phyloP scores from a whole-genome alignment of 179 eudicot species.

The Silene coronaria region DNA sequence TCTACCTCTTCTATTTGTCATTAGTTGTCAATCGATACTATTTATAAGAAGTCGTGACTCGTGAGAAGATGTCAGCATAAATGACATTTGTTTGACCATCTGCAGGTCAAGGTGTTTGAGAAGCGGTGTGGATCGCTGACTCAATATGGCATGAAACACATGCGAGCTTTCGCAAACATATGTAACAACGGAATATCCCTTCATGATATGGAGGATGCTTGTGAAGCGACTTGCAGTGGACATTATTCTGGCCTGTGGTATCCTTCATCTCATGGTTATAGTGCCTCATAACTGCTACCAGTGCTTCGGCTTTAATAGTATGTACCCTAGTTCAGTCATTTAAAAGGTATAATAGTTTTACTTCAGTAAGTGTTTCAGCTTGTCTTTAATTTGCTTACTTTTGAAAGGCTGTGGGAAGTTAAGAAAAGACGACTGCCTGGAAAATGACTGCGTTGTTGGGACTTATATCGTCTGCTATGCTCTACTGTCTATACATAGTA shows the following conservation, averaged over 20 bases:
- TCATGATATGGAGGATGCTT: conserved; percentile 49
- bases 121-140: conserved; percentile 67
- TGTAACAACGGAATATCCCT: conserved; percentile 51
- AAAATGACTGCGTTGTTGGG: not conserved
- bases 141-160: conserved; percentile 97
- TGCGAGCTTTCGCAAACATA: conserved; percentile 83
- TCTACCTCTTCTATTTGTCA: not conserved
- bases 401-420: not conserved
- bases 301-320: not conserved
- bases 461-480: not conserved
- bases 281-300: conserved; percentile 31
- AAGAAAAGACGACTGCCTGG: not conserved
- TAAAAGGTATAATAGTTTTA: conserved; percentile 7
- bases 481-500: not conserved
- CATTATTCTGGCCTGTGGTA: conserved; percentile 32
- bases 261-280: conserved; percentile 42
- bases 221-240: conserved; percentile 46
- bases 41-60: too few species aligned
- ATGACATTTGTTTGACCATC: too few species aligned
- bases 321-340: not conserved
- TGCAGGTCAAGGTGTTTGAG: conserved; percentile 70
- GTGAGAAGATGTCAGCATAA: too few species aligned
- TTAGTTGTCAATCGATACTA: too few species aligned
- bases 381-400: not conserved
- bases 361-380: not conserved